Base-by-base conservation (phyloP, 2,329 filamentous ascomycete genomes). In the Orbilia ellipsospora region DNA sequence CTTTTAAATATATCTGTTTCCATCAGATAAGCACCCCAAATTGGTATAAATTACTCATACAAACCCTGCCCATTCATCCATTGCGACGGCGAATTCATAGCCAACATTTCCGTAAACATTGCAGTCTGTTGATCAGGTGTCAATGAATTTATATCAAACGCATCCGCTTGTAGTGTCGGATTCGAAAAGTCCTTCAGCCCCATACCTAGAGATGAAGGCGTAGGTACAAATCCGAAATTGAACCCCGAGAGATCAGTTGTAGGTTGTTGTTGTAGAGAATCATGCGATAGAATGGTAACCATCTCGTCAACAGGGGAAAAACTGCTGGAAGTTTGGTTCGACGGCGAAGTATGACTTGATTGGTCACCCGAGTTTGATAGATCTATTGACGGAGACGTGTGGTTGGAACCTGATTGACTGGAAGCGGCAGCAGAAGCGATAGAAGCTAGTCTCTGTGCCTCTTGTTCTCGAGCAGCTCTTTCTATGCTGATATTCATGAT, bases 61-160 rank as follows among this genome's bases (percentile, higher is more conserved):
- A 68, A n/a, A 65, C 69, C 69, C 60, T 68, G 64, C 20, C 50
- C 55, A 28, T 70, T 57, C 45, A 64, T 52, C 72, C 69, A 73
- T 26, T 64, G 65, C 26, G 65, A 77, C 44, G 66, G 73, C n/a
- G 73, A 66, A 54, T 66, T 70, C 65, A 77, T 67, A 31, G 66
- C 54, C 12, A 77, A 26, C 61, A 77, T 72, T 15, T 77, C 73
- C n/a, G 65, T 56, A 48, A 77, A 77, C 50, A 77, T 77, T 15
- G 73, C 73, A 26, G 72, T 55, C n/a, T 70, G 65, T 13, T 77
- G 73, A 18, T 77, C 73, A 10, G 56, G 26, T 16, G 65, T 77
- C 40, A 77, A 16, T 28, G 40, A n/a, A 28, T 66, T 67, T 26
- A 77, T 40, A 62, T 69, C 66, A 44, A 77, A 72, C 13, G 57